These are phyloP conservation scores for Pugionium cornutum DNA, from an alignment of 345 rosid genomes.

Conservation along the genomic window DNA sequence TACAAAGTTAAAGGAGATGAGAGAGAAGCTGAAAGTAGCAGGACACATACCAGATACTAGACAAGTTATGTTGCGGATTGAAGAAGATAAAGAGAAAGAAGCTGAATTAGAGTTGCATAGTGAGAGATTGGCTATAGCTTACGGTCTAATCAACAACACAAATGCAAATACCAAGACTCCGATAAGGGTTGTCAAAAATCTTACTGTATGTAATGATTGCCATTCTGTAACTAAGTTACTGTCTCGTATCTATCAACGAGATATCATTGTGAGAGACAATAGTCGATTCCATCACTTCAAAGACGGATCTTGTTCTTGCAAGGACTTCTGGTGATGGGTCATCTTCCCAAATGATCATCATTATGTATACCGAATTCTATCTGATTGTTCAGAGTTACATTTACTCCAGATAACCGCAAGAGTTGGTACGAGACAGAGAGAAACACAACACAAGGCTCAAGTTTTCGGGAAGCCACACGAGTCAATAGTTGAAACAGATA, in stretches of 20 bases:
- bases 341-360: constrained; percentile 29
- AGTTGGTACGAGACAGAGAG: constrained; percentile 9
- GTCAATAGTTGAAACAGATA: constrained; percentile 3
- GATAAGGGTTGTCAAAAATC: constrained; percentile 53
- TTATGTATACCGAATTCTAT: background rate
- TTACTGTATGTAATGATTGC: constrained; percentile 58
- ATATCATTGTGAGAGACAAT: constrained; percentile 61
- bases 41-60: constrained; percentile 52
- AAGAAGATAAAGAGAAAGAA: constrained; percentile 41
- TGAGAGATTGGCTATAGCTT: constrained; percentile 63
- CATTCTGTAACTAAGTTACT: constrained; percentile 52
- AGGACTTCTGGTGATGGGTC: constrained; percentile 52
- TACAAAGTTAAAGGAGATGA: constrained; percentile 50
- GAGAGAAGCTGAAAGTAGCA: constrained; percentile 44
- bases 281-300: constrained; percentile 60
- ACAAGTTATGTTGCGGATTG: constrained; percentile 50
- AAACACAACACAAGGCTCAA: background rate
- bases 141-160: constrained; percentile 44
- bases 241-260: constrained; percentile 45
- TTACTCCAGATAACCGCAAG: background rate
- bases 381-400: constrained; percentile 12
- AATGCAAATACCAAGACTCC: constrained; percentile 36
- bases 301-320: constrained; percentile 54
- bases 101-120: constrained; percentile 49
- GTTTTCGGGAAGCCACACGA: background rate